A percentile compares a stretch with the other conserved stretches of the same genome.
Conservation (phyloP, 257 asterid genomes). For the Solanum sitiens region DNA sequence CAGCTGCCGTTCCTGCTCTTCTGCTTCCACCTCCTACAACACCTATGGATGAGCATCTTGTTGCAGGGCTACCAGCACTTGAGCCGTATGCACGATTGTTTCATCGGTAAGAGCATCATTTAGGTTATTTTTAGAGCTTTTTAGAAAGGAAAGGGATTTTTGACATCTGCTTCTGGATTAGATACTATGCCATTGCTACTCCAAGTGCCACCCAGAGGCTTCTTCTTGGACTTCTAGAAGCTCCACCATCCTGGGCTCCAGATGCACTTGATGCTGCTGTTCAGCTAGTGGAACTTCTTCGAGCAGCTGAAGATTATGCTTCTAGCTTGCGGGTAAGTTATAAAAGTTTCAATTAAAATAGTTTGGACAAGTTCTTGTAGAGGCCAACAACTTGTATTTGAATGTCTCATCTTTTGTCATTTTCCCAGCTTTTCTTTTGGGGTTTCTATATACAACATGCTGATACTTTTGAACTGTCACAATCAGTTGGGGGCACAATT, state of each 20-base stretch:
- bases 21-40: constrained; percentile 98
- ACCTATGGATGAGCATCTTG: constrained; percentile 98
- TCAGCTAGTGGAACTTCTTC: constrained; percentile 94
- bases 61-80: constrained; percentile 96
- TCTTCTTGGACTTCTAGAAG: constrained; percentile 96
- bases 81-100: constrained; percentile 98
- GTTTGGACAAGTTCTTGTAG: constrained; percentile 13
- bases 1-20: constrained; percentile 98
- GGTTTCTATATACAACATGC: not conserved
- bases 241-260: constrained; percentile 99
- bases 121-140: not conserved
- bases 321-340: constrained; percentile 74
- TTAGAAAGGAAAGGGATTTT: not conserved
- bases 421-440: not conserved
- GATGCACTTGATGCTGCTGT: constrained; percentile 99
- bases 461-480: not conserved
- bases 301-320: constrained; percentile 99
- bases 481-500: not conserved
- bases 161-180: constrained; percentile 21
- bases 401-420: not conserved
- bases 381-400: constrained; percentile 27
- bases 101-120: constrained; percentile 44
- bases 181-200: constrained; percentile 96
- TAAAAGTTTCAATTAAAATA: not conserved
- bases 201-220: constrained; percentile 99